Evolutionary conservation across 768 basidiomycete species (phyloP).

Genomic region (Leccinum pellstonianum): DNA sequence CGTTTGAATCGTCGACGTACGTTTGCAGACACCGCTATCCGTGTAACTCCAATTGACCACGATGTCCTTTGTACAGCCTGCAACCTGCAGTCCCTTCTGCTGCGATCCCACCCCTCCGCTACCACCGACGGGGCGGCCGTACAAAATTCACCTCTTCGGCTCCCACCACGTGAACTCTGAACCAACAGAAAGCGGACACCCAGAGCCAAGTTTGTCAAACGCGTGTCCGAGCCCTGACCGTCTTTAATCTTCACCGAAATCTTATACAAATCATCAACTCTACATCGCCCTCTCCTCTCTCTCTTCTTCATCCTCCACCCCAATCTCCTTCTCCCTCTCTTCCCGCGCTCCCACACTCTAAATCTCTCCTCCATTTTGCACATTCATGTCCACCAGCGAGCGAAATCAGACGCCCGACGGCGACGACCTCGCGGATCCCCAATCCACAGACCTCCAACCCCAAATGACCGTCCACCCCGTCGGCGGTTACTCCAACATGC

Average conservation of each 20-base stretch:
- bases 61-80: slow-evolving; percentile 22
- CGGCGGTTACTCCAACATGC: slow-evolving; percentile 48
- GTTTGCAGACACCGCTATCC: slow-evolving; percentile 22
- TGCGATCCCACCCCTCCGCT: slow-evolving; percentile 18
- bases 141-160: slow-evolving; percentile 29
- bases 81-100: slow-evolving; percentile 3
- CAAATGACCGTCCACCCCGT: slow-evolving; percentile 52
- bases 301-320: slow-evolving; percentile 21
- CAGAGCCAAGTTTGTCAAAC: slow-evolving; percentile 36
- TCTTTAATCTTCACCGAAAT: slow-evolving; percentile 36
- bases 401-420: slow-evolving; percentile 40
- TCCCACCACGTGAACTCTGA: slow-evolving; percentile 36
- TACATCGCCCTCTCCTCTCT: slow-evolving; percentile 15
- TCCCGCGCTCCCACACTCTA: slow-evolving; percentile 32
- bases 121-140: slow-evolving; percentile 15
- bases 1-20: slow-evolving; percentile 20
- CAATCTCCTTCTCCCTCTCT: slow-evolving; percentile 25
- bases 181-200: slow-evolving; percentile 29
- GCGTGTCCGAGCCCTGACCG: slow-evolving; percentile 35
- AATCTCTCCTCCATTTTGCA: slow-evolving; percentile 24
- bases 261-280: slow-evolving; percentile 31
- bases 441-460: slow-evolving; percentile 41
- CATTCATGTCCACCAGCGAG: slow-evolving; percentile 38
- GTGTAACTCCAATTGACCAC: slow-evolving; percentile 22
- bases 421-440: slow-evolving; percentile 38